These are phyloP conservation scores for Talaromyces sp. DNA, from an alignment of 2,329 filamentous ascomycete species.

Conservation along the genomic window DNA sequence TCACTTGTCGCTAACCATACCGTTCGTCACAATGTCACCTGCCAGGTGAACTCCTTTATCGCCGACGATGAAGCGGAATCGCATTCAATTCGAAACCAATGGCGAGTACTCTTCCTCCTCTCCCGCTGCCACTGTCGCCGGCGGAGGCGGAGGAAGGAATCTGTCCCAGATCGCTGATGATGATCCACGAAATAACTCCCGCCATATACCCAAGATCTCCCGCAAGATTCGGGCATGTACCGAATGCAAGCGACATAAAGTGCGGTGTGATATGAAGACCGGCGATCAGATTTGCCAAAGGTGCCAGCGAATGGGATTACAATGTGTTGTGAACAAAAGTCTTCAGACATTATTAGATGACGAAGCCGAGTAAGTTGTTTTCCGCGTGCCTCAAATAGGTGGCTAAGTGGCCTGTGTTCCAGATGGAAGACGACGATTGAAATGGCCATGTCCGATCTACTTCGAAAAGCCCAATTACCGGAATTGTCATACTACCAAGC, in stretches of 20 bases:
- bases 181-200: constrained; percentile 21
- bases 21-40: constrained; percentile 5
- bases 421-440: constrained; percentile 38
- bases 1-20: background rate
- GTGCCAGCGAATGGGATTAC: constrained; percentile 46
- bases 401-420: background rate
- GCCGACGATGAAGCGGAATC: constrained; percentile 36
- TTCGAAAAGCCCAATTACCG: constrained; percentile 33
- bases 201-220: constrained; percentile 39
- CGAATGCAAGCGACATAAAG: constrained; percentile 51
- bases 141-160: constrained; percentile 17
- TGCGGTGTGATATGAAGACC: constrained; percentile 50
- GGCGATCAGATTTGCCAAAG: constrained; percentile 47
- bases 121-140: constrained; percentile 19
- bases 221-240: constrained; percentile 48
- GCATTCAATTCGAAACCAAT: constrained; percentile 35
- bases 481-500: constrained; percentile 37
- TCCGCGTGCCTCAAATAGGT: background rate
- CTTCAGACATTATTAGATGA: constrained; percentile 47
- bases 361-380: constrained; percentile 40
- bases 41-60: background rate
- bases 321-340: constrained; percentile 51
- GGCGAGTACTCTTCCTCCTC: constrained; percentile 32
- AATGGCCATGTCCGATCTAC: constrained; percentile 34
- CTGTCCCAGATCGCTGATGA: constrained; percentile 22